phyloP scores from a whole-genome alignment of 2,329 filamentous ascomycete species.

The Aspergillus neoniger region DNA sequence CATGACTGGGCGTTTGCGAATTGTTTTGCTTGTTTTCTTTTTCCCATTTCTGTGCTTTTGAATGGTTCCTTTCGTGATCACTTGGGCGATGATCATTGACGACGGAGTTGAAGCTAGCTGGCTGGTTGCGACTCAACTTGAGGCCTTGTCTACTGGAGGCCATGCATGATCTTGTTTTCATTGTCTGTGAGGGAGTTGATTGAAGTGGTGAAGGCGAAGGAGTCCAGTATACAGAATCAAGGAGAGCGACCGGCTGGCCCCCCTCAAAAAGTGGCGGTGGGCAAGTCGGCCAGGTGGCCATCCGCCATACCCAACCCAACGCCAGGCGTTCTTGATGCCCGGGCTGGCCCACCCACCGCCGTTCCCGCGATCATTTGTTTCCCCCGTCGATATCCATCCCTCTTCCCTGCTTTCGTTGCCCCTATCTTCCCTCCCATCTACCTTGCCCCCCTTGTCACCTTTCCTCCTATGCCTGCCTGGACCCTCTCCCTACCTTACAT shows the following conservation, averaged over 20 bases:
- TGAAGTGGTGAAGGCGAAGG: neutral
- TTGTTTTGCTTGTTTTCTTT: slow-evolving; percentile 16
- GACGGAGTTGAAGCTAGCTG: slow-evolving; percentile 37
- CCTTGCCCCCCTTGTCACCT: neutral
- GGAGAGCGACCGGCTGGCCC: neutral
- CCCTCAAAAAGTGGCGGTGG: slow-evolving; percentile 17
- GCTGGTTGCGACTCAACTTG: slow-evolving; percentile 41
- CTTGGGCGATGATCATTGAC: slow-evolving; percentile 16
- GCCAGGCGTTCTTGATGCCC: slow-evolving; percentile 16
- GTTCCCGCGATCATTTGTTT: neutral
- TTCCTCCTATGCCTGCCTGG: neutral
- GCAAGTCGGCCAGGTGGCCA: slow-evolving; percentile 16
- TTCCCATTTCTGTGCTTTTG: slow-evolving; percentile 6
- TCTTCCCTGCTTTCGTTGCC: neutral
- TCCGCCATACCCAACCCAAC: slow-evolving; percentile 2
- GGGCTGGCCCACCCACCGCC: slow-evolving; percentile 6
- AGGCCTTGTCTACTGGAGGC: slow-evolving; percentile 10
- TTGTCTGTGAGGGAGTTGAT: neutral
- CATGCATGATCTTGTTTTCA: slow-evolving; percentile 6
- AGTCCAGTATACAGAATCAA: neutral
- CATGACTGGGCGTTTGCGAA: slow-evolving; percentile 42
- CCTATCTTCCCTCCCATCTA: neutral
- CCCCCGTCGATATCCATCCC: neutral
- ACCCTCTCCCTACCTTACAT: slow-evolving; percentile 4
- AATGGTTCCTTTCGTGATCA: neutral